Percentiles rank a stretch among this genome's conserved stretches.
Evolutionary conservation across 768 basidiomycete genomes (phyloP).

Genomic region (Auricularia heimuer): DNA sequence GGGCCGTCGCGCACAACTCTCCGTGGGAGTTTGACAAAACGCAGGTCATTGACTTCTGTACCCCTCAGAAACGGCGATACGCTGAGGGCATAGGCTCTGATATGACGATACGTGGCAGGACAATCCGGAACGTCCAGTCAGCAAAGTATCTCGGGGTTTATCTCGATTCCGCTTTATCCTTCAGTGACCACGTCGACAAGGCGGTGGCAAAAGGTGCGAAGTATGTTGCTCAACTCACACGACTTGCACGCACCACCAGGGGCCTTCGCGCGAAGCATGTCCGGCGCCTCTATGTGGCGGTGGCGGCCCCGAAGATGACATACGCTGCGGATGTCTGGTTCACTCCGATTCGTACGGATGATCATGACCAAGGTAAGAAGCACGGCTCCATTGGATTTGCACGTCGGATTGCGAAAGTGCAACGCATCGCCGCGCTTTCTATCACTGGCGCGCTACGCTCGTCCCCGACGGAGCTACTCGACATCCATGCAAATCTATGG

Average conservation of each 20-base stretch:
- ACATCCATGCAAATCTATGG: conserved; percentile 13
- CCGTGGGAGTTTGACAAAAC: not conserved
- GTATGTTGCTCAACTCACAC: conserved; percentile 16
- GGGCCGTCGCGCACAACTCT: not conserved
- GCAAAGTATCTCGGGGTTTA: not conserved
- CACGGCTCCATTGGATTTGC: not conserved
- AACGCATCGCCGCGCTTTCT: conserved; percentile 13
- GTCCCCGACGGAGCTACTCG: conserved; percentile 15
- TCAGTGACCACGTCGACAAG: not conserved
- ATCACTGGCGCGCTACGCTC: conserved; percentile 18
- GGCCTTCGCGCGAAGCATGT: conserved; percentile 15
- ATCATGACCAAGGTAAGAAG: conserved; percentile 9
- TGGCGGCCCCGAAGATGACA: conserved; percentile 18
- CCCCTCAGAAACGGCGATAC: not conserved
- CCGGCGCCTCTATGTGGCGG: conserved; percentile 17
- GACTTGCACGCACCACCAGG: not conserved
- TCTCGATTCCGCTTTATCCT: not conserved
- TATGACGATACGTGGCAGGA: not conserved
- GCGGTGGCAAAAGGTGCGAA: conserved; percentile 7
- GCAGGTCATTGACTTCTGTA: not conserved
- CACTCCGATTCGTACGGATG: conserved; percentile 10
- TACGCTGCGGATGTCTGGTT: conserved; percentile 21
- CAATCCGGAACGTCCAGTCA: not conserved
- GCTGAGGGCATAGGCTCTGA: no score
- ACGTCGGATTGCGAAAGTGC: conserved; percentile 12